Evolutionary conservation across 352 stramenopile genomes (phyloP).

Genomic region (Pythium aristosporum): DNA sequence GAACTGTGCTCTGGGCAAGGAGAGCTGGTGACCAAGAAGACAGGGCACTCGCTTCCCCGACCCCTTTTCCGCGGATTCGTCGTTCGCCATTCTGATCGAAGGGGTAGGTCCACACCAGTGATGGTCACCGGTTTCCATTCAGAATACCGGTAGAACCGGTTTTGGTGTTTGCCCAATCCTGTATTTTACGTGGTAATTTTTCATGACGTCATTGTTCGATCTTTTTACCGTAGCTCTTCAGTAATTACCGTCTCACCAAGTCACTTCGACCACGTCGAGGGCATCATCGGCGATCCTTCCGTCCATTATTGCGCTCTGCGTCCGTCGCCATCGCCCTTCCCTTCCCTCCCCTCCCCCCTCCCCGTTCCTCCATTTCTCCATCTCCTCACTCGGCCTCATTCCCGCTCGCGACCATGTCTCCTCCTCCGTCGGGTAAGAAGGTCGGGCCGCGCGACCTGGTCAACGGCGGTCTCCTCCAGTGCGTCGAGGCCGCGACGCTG

Average conservation of each 20-base stretch:
- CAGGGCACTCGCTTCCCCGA: neutral
- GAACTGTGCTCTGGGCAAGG: slow-evolving; percentile 19
- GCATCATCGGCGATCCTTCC: slow-evolving; percentile 20
- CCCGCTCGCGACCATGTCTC: slow-evolving; percentile 34
- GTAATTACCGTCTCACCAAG: slow-evolving; percentile 24
- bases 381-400: neutral
- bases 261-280: slow-evolving; percentile 18
- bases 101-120: slow-evolving; percentile 2
- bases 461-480: slow-evolving; percentile 84
- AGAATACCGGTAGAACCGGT: neutral
- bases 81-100: neutral
- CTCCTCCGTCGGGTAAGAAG: slow-evolving; percentile 75
- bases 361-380: neutral
- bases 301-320: neutral
- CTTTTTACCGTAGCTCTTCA: slow-evolving; percentile 10
- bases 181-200: slow-evolving; percentile 5
- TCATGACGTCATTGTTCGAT: slow-evolving; percentile 28
- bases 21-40: slow-evolving; percentile 1
- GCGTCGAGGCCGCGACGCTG: slow-evolving; percentile 85
- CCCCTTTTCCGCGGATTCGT: neutral
- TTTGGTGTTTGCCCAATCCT: neutral
- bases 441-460: slow-evolving; percentile 74
- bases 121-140: slow-evolving; percentile 11
- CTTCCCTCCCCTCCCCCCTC: neutral
- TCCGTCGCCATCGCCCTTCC: neutral